Evolutionary conservation across 2,329 filamentous ascomycete species (phyloP).

Genomic region (Hymenoscyphus occultus): DNA sequence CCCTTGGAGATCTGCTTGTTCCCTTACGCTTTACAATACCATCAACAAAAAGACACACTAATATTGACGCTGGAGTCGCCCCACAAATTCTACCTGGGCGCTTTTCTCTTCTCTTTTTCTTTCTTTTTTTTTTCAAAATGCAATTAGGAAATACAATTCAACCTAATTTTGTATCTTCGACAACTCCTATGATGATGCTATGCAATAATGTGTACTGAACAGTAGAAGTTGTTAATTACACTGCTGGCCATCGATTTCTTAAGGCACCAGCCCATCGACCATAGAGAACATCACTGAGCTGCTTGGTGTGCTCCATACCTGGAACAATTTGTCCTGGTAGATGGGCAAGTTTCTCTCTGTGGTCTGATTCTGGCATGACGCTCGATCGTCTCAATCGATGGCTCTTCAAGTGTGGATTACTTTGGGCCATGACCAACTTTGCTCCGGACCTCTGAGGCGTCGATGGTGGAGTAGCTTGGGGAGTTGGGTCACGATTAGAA

Average conservation of each 20-base stretch:
- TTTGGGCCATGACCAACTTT: slow-evolving; percentile 75
- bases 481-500: slow-evolving; percentile 55
- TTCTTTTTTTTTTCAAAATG: neutral
- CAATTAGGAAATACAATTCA: neutral
- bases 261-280: slow-evolving; percentile 85
- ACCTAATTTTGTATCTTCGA: slow-evolving; percentile 16
- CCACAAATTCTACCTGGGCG: neutral
- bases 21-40: neutral
- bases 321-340: slow-evolving; percentile 55
- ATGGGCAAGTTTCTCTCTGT: slow-evolving; percentile 42
- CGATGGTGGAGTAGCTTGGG: slow-evolving; percentile 52
- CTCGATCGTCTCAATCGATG: slow-evolving; percentile 58
- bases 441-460: slow-evolving; percentile 32
- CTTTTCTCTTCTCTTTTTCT: neutral
- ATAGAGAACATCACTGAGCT: slow-evolving; percentile 88
- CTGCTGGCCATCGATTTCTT: slow-evolving; percentile 61
- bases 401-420: slow-evolving; percentile 81
- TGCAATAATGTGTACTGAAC: slow-evolving; percentile 19
- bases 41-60: neutral
- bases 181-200: slow-evolving; percentile 23
- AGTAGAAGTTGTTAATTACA: slow-evolving; percentile 21
- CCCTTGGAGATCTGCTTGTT: no score
- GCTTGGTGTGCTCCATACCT: slow-evolving; percentile 89
- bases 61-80: neutral
- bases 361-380: slow-evolving; percentile 47